phyloP scores from a whole-genome alignment of 257 asterid species.

The Parsonsia alboflavescens region DNA sequence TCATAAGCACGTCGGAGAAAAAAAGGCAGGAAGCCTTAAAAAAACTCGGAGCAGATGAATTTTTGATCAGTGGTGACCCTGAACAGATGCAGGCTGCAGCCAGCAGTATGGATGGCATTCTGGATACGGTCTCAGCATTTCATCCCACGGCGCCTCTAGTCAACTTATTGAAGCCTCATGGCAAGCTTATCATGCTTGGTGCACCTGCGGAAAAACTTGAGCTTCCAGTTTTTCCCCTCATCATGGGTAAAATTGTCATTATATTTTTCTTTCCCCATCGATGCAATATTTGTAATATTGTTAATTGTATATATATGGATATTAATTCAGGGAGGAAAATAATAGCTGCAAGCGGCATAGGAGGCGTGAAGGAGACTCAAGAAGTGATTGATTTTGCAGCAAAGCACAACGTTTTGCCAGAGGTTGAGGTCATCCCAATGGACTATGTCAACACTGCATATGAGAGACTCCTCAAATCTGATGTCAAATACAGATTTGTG shows the following conservation, averaged over 20 bases:
- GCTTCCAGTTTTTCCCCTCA: constrained; percentile 22
- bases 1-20: constrained; percentile 36
- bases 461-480: constrained; percentile 32
- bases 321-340: constrained; percentile 26
- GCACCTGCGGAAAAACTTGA: constrained; percentile 27
- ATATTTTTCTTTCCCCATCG: too few species aligned
- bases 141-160: constrained; percentile 30
- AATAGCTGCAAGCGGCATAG: constrained; percentile 29
- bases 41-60: constrained; percentile 41
- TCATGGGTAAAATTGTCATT: constrained; percentile 11
- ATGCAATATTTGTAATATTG: too few species aligned
- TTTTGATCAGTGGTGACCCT: constrained; percentile 36
- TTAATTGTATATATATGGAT: too few species aligned
- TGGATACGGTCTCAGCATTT: constrained; percentile 29
- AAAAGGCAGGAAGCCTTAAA: constrained; percentile 45
- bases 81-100: constrained; percentile 47
- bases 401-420: constrained; percentile 31
- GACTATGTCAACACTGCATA: constrained; percentile 37
- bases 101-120: constrained; percentile 28
- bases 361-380: constrained; percentile 41
- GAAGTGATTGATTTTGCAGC: constrained; percentile 46
- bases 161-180: constrained; percentile 22
- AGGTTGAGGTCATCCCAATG: constrained; percentile 33
- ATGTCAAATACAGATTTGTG: constrained; percentile 37
- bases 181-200: constrained; percentile 31